Conservation (phyloP, 2,329 filamentous ascomycete genomes). For the Fusarium sp. region DNA sequence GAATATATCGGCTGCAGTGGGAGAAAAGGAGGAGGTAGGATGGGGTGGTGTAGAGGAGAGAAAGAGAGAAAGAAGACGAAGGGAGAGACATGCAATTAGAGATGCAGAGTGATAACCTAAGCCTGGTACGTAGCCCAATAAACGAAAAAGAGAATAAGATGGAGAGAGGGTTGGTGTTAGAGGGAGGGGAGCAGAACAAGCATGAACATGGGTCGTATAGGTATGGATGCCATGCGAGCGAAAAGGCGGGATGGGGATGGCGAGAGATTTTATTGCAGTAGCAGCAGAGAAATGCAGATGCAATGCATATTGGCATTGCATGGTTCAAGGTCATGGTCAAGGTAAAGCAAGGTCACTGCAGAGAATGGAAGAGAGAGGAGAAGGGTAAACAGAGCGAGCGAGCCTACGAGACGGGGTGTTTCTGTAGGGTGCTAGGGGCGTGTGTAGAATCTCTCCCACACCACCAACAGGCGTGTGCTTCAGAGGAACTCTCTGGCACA, state of each 20-base stretch:
- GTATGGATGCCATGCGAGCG: conserved; percentile 26
- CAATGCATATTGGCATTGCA: conserved; percentile 24
- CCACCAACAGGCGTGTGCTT: conserved; percentile 12
- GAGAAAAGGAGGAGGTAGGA: neutral
- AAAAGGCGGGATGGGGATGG: conserved; percentile 38
- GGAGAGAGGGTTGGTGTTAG: conserved; percentile 11
- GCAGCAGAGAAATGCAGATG: conserved; percentile 22
- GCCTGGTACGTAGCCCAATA: conserved; percentile 22
- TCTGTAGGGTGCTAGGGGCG: conserved; percentile 12
- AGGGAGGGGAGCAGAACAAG: conserved; percentile 19
- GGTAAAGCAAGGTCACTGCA: neutral
- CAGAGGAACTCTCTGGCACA: conserved; percentile 24
- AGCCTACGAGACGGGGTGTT: conserved; percentile 15
- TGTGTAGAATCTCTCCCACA: conserved; percentile 1
- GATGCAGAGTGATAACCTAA: conserved; percentile 9
- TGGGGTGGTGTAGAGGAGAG: conserved; percentile 2
- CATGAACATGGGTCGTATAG: conserved; percentile 11
- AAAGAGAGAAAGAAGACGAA: conserved; percentile 12
- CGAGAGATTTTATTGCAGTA: conserved; percentile 39
- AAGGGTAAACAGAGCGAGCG: conserved; percentile 18
- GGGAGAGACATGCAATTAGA: conserved; percentile 3
- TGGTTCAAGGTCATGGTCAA: conserved; percentile 30
- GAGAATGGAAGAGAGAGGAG: neutral
- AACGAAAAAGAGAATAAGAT: conserved; percentile 26
- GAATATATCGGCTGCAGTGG: conserved; percentile 17